Base-by-base conservation (phyloP, 495 filamentous ascomycete species). In the Podospora didyma region DNA sequence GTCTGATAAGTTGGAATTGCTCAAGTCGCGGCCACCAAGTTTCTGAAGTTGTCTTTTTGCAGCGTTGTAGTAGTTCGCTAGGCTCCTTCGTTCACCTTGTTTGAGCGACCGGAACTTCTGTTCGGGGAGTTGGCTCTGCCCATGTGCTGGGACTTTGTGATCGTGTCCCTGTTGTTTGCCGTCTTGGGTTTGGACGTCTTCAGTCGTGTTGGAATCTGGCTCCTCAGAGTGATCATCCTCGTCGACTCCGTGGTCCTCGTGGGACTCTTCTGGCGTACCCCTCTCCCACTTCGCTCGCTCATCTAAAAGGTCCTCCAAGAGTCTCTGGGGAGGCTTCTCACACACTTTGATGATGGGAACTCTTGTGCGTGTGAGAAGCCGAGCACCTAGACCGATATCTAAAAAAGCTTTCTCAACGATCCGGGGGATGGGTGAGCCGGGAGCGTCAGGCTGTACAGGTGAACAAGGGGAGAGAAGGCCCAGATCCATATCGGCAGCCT, bases 331-430 rank as follows among this genome's bases (percentile, higher is more conserved):
- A 5, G 88, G 88, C 54, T 78, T 81, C 64, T 91, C 80, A 69
- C 87, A 91, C 28, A 95, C 72, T 60, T 90, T 90, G 63, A 95
- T 84, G 54, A 94, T 92, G 21, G 90, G 90, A 26, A 92, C 84
- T 58, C 89, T 79, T 7, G 90, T 91, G 35, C 77, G 79, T 20
- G 86, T 84, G 7, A 92, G 77, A 7, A 93, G 69, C 1, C 86
- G 77, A 20, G 86, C 88, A 39, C 87, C 87, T 55, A 83, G 83
- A 0, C 86, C 88, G 31, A 76, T 61, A 3, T 88, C 76, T n/a
- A 91, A 75, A n/a, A 94, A 75, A 2, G 76, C 76, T 60, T 82
- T 86, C 63, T 90, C 87, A 10, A 92, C 61, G 16, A 88, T 56
- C 37, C 86, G 75, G 19, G 87, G 86, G 45, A 86, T 81, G 1